phyloP scores from a whole-genome alignment of 2,329 filamentous ascomycete species.

The Colletotrichum incanum region DNA sequence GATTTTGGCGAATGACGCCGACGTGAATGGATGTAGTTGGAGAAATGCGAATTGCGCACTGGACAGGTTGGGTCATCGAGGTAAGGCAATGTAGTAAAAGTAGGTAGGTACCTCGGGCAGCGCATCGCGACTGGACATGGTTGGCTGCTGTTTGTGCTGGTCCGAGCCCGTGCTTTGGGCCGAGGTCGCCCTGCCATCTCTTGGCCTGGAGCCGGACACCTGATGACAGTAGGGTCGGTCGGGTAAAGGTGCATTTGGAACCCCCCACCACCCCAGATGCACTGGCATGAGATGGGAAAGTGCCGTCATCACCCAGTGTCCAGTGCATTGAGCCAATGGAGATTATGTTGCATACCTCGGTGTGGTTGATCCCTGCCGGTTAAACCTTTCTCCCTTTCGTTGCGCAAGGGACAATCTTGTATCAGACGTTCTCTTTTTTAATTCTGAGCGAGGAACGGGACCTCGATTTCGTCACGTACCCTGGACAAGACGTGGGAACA shows the following conservation, averaged over 20 bases:
- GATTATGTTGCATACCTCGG: slow-evolving; percentile 33
- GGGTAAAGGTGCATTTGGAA: background rate
- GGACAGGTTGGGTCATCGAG: slow-evolving; percentile 6
- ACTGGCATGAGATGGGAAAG: slow-evolving; percentile 33
- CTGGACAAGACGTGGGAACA: background rate
- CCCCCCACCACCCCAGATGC: slow-evolving; percentile 7
- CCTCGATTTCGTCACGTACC: background rate
- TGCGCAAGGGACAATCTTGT: background rate
- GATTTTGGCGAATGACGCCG: background rate
- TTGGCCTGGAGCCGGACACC: background rate
- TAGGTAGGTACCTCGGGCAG: slow-evolving; percentile 12
- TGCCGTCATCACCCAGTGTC: background rate
- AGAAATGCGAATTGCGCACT: background rate
- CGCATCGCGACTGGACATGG: slow-evolving; percentile 34
- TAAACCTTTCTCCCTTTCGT: background rate
- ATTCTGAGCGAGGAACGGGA: background rate
- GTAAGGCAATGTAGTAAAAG: background rate
- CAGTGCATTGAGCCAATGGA: slow-evolving; percentile 37
- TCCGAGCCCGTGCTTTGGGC: slow-evolving; percentile 11
- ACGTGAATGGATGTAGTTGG: slow-evolving; percentile 6
- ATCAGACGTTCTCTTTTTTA: background rate
- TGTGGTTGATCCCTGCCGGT: slow-evolving; percentile 23
- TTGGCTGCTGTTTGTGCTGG: background rate
- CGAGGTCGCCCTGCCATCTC: slow-evolving; percentile 23
- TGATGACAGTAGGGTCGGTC: background rate